Evolutionary conservation across 352 stramenopile genomes (phyloP).

Genomic region (Pythium chondricola): DNA sequence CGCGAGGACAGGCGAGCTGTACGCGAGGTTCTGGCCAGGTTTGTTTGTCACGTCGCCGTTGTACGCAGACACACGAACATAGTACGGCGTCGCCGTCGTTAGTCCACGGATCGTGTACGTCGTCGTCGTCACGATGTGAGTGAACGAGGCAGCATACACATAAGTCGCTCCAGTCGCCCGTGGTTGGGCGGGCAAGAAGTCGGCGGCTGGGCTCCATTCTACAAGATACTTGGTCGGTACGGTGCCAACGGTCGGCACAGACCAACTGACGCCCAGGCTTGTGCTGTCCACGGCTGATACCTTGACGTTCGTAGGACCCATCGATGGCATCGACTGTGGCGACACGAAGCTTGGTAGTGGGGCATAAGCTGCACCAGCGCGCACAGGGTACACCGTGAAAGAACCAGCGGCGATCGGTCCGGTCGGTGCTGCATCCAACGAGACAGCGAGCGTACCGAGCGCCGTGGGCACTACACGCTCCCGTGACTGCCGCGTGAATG

Average conservation of each 20-base stretch:
- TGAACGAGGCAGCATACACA: slow-evolving; percentile 32
- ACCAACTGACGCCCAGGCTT: slow-evolving; percentile 68
- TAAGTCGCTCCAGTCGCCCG: slow-evolving; percentile 36
- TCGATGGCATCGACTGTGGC: slow-evolving; percentile 39
- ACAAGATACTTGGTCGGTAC: slow-evolving; percentile 70
- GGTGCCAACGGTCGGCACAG: slow-evolving; percentile 18
- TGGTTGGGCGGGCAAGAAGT: slow-evolving; percentile 32
- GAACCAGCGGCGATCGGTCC: slow-evolving; percentile 15
- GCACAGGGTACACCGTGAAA: slow-evolving; percentile 29
- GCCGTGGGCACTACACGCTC: slow-evolving; percentile 43
- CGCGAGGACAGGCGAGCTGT: slow-evolving; percentile 54
- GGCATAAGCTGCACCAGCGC: slow-evolving; percentile 8
- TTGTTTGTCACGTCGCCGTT: slow-evolving; percentile 55
- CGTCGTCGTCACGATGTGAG: slow-evolving; percentile 35
- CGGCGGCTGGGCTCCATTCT: slow-evolving; percentile 57
- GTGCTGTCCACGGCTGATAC: slow-evolving; percentile 55
- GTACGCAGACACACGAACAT: slow-evolving; percentile 83
- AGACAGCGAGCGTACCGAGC: slow-evolving; percentile 33
- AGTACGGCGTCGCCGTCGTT: slow-evolving; percentile 73
- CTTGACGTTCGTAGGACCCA: slow-evolving; percentile 34
- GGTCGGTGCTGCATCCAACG: slow-evolving; percentile 17
- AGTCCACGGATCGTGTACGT: slow-evolving; percentile 83
- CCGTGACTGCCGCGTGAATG: slow-evolving; percentile 45
- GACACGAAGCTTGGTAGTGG: slow-evolving; percentile 25
- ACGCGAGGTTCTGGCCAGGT: slow-evolving; percentile 30